Percentiles rank a stretch among this genome's conserved stretches.
phyloP scores from a whole-genome alignment of 2,329 filamentous ascomycete species.

The Botrytis cinerea region DNA sequence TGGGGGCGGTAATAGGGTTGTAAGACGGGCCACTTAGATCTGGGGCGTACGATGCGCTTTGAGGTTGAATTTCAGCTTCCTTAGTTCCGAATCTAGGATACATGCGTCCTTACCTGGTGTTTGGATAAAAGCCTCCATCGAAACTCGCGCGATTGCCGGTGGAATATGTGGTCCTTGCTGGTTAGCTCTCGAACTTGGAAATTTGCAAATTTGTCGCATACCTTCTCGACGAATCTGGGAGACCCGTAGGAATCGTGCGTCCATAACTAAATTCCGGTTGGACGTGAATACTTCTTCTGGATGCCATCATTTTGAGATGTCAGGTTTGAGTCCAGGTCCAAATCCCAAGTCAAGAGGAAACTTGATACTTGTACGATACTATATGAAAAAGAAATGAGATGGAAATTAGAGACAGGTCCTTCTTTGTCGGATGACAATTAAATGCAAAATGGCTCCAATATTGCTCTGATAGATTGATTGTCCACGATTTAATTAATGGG shows the following conservation, averaged over 20 bases:
- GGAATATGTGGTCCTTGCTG: constrained; percentile 35
- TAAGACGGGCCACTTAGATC: constrained; percentile 36
- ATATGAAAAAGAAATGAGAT: background rate
- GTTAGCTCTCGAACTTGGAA: constrained; percentile 35
- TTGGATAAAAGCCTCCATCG: constrained; percentile 39
- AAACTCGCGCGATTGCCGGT: constrained; percentile 35
- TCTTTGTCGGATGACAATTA: constrained; percentile 15
- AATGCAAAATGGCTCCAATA: constrained; percentile 20
- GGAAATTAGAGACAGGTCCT: constrained; percentile 5
- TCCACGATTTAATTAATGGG: constrained; percentile 23
- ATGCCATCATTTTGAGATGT: constrained; percentile 37
- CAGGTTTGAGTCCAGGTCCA: background rate
- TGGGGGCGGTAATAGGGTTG: constrained; percentile 34
- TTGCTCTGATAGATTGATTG: constrained; percentile 15
- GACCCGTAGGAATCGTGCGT: constrained; percentile 33
- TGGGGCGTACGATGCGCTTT: constrained; percentile 38
- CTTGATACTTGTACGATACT: constrained; percentile 16
- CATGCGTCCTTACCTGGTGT: constrained; percentile 39
- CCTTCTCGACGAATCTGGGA: constrained; percentile 39
- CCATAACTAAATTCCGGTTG: constrained; percentile 41
- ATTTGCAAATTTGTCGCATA: constrained; percentile 32
- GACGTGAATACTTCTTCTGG: constrained; percentile 40
- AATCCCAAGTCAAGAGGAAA: constrained; percentile 5
- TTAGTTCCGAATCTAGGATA: constrained; percentile 27
- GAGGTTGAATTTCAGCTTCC: constrained; percentile 36